Evolutionary conservation across 768 basidiomycete species (phyloP).

Genomic region (Cystobasidium ongulense): DNA sequence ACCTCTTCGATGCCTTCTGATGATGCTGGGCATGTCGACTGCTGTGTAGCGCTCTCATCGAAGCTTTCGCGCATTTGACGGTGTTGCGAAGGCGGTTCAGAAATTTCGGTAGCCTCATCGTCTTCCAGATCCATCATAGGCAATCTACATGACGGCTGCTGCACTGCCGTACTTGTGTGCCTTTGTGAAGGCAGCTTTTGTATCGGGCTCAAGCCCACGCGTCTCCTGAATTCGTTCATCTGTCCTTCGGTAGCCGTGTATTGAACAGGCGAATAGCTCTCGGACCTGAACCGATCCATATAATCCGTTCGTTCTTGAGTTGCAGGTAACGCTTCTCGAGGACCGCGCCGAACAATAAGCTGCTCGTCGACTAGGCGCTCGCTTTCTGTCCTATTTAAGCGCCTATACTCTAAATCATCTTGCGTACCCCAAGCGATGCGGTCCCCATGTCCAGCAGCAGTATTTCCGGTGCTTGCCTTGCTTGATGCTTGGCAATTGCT

Average conservation of each 20-base stretch:
- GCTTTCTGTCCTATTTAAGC: conserved; percentile 12
- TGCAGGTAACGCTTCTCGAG: neutral
- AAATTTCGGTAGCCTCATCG: neutral
- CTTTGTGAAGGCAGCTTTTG: neutral
- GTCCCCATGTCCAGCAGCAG: neutral
- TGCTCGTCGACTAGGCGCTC: neutral
- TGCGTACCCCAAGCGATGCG: conserved; percentile 17
- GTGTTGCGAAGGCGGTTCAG: neutral
- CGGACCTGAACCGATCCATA: neutral
- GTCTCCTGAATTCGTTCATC: neutral
- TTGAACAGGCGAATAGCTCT: conserved; percentile 1
- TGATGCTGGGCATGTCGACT: neutral
- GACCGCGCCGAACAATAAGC: neutral
- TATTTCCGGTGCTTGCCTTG: neutral
- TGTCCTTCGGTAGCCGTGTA: conserved; percentile 1
- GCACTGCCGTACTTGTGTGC: neutral
- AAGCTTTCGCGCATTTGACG: neutral
- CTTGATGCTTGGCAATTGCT: neutral
- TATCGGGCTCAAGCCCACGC: neutral
- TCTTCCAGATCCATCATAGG: neutral
- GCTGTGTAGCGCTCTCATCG: conserved; percentile 12
- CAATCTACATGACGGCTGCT: neutral
- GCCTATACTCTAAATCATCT: neutral
- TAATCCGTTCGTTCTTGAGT: conserved; percentile 4
- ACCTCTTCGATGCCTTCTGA: neutral